Evolutionary conservation across 2,329 filamentous ascomycete species (phyloP).

Genomic region (Nothomitra cinnamomea): DNA sequence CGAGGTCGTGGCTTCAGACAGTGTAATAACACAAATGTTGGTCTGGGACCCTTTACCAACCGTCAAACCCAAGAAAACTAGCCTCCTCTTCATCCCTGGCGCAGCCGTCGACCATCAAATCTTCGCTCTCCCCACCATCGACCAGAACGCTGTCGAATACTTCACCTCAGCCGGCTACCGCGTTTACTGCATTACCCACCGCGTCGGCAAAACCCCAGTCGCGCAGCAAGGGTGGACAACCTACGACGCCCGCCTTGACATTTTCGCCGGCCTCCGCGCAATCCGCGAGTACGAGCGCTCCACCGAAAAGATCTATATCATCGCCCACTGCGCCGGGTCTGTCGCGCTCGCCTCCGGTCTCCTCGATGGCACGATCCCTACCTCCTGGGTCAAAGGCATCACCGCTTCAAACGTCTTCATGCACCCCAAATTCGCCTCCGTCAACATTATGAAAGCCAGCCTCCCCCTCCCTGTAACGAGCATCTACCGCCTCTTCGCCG

Average conservation of each 20-base stretch:
- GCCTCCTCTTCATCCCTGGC: conserved; percentile 44
- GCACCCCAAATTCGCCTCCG: conserved; percentile 39
- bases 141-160: conserved; percentile 46
- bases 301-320: conserved; percentile 29
- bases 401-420: conserved; percentile 45
- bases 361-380: conserved; percentile 41
- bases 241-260: not conserved
- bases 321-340: conserved; percentile 45
- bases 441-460: conserved; percentile 39
- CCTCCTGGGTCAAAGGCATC: conserved; percentile 39
- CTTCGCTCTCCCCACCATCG: conserved; percentile 43
- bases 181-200: not conserved
- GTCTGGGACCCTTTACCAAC: conserved; percentile 36
- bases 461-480: conserved; percentile 32
- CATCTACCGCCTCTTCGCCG: conserved; percentile 30
- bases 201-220: not conserved
- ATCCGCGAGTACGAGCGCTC: not conserved
- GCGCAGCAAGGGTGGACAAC: not conserved
- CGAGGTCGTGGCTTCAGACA: conserved; percentile 34
- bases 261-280: not conserved
- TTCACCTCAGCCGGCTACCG: conserved; percentile 43
- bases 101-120: conserved; percentile 47
- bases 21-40: conserved; percentile 34
- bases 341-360: conserved; percentile 41
- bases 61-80: conserved; percentile 23